A percentile compares a stretch with the other conserved stretches of the same genome.
Evolutionary conservation across 177 flowering plant species (phyloP).

Genomic region (Vitis hybrid): DNA sequence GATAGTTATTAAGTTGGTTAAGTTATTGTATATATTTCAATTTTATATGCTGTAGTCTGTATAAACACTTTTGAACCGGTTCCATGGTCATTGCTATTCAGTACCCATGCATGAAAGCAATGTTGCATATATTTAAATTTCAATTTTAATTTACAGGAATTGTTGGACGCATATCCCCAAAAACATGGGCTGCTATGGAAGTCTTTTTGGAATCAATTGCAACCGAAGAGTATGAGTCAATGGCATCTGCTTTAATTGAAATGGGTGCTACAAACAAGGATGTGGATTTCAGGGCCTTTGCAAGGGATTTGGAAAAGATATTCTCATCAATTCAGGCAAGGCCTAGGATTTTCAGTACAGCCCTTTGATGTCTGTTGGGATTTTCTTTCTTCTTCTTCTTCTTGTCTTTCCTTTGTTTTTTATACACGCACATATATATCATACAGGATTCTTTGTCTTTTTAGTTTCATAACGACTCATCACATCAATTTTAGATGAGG

Average conservation of each 20-base stretch:
- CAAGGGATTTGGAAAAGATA: conserved; percentile 82
- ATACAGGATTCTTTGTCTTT: too few species aligned
- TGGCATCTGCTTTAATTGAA: conserved; percentile 88
- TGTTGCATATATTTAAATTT: not conserved
- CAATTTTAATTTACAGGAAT: conserved; percentile 59
- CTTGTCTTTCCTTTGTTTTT: too few species aligned
- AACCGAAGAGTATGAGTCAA: conserved; percentile 77
- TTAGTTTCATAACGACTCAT: too few species aligned
- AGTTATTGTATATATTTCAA: not conserved
- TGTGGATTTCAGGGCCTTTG: conserved; percentile 75
- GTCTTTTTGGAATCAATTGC: conserved; percentile 74
- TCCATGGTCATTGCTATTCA: not conserved
- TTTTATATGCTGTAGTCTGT: not conserved
- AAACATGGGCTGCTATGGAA: conserved; percentile 95
- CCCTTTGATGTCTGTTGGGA: not conserved
- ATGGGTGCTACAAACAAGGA: conserved; percentile 86
- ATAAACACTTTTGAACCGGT: not conserved
- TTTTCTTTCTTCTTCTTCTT: not conserved
- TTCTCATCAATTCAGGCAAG: conserved; percentile 84
- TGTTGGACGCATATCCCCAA: conserved; percentile 96
- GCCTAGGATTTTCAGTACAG: not conserved
- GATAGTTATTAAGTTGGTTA: not conserved
- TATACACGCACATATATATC: too few species aligned
- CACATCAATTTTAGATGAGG: too few species aligned
- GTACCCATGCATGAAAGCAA: not conserved